Evolutionary conservation across 129 eudicot species (phyloP).

Genomic region (Flaveria trinervia): DNA sequence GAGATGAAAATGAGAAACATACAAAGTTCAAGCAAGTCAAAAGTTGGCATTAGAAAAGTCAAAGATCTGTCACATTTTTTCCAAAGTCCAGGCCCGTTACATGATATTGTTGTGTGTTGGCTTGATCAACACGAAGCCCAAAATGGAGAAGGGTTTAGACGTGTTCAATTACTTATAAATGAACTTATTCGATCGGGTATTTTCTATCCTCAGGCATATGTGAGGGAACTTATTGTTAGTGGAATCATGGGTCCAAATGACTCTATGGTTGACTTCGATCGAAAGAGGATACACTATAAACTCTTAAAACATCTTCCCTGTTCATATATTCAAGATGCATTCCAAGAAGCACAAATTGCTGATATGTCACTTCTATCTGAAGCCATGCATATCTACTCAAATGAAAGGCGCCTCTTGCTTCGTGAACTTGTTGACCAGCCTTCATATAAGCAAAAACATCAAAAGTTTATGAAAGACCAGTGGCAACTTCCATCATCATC

Average conservation of each 20-base stretch:
- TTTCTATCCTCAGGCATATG: conserved; percentile 83
- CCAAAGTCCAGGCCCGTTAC: conserved; percentile 87
- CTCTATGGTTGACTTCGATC: conserved; percentile 48
- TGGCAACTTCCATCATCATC: conserved; percentile 39
- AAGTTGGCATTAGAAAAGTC: conserved; percentile 30
- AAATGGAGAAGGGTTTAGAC: conserved; percentile 73
- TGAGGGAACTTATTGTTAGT: conserved; percentile 84
- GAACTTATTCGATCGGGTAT: conserved; percentile 76
- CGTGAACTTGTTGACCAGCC: conserved; percentile 44
- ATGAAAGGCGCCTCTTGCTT: conserved; percentile 78
- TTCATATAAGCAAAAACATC: conserved; percentile 37
- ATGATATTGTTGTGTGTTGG: conserved; percentile 94
- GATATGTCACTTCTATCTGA: conserved; percentile 45
- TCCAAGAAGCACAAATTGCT: conserved; percentile 67
- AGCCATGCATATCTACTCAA: conserved; percentile 73
- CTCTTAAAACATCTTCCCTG: conserved; percentile 79
- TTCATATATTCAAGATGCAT: conserved; percentile 55
- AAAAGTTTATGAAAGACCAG: conserved; percentile 35
- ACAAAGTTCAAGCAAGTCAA: conserved; percentile 37
- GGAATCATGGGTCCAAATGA: conserved; percentile 75
- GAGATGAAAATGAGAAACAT: conserved; percentile 56
- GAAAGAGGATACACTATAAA: conserved; percentile 66
- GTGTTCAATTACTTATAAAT: conserved; percentile 68
- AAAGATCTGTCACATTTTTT: conserved; percentile 50
- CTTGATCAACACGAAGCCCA: conserved; percentile 88